Percentiles rank a stretch among this genome's conserved stretches.
phyloP scores from a whole-genome alignment of 2,329 filamentous ascomycete genomes.

The Trichoderma sp. region DNA sequence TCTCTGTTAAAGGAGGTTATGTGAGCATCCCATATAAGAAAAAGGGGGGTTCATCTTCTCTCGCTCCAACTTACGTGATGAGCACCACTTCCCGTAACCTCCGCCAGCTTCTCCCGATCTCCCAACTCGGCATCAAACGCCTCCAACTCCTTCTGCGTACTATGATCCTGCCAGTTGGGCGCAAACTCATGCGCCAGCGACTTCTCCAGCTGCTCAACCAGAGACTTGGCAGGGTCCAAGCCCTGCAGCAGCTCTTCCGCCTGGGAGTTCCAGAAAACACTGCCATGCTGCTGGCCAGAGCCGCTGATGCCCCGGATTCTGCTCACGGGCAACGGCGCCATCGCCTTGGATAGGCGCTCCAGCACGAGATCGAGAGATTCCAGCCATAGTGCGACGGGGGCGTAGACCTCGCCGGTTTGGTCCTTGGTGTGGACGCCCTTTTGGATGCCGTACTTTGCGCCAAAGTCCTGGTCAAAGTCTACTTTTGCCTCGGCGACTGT shows the following conservation, averaged over 20 bases:
- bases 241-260: slow-evolving; percentile 65
- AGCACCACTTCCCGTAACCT: slow-evolving; percentile 85
- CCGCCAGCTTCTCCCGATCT: slow-evolving; percentile 66
- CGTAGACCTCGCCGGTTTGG: slow-evolving; percentile 83
- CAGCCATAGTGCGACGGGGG: slow-evolving; percentile 91
- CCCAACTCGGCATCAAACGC: slow-evolving; percentile 77
- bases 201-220: slow-evolving; percentile 71
- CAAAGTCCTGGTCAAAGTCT: slow-evolving; percentile 88
- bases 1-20: slow-evolving; percentile 53
- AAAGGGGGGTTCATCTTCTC: slow-evolving; percentile 23
- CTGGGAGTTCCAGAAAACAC: slow-evolving; percentile 82
- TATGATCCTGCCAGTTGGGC: slow-evolving; percentile 98
- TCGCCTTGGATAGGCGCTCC: slow-evolving; percentile 66
- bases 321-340: slow-evolving; percentile 61
- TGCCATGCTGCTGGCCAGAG: slow-evolving; percentile 96
- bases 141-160: slow-evolving; percentile 90
- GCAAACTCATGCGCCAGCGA: slow-evolving; percentile 84
- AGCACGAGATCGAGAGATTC: slow-evolving; percentile 89
- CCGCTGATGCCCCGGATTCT: slow-evolving; percentile 82
- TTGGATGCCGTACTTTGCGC: slow-evolving; percentile 70
- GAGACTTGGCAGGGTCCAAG: slow-evolving; percentile 60
- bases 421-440: slow-evolving; percentile 89
- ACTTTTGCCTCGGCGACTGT: slow-evolving; percentile 85
- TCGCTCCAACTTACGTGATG: slow-evolving; percentile 74
- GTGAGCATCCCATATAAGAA: background rate